These are phyloP conservation scores for Athelia psychrophila DNA, from an alignment of 1,284 basidiomycete species.

Conservation along the genomic window DNA sequence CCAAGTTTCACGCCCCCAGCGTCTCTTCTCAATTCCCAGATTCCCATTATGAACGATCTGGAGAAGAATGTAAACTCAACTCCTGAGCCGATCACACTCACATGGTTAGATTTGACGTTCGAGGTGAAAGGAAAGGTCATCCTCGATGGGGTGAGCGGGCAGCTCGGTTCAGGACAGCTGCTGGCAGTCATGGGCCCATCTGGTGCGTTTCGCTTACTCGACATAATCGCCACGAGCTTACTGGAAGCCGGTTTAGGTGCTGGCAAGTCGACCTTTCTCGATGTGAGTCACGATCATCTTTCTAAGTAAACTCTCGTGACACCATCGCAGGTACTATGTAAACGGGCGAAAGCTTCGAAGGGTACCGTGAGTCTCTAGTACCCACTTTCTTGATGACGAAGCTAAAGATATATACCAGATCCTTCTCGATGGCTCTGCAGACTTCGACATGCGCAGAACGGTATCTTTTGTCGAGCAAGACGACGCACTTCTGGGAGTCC, in stretches of 20 bases:
- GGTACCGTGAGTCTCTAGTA: neutral
- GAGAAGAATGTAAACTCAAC: constrained; percentile 5
- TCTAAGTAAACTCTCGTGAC: neutral
- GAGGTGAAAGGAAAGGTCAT: neutral
- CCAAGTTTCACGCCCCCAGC: too few species aligned
- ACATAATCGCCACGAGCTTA: neutral
- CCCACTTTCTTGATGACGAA: too few species aligned
- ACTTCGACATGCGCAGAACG: neutral
- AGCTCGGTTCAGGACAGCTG: neutral
- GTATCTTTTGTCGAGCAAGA: constrained; percentile 57
- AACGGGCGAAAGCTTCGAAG: neutral
- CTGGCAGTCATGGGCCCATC: neutral
- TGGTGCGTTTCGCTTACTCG: neutral
- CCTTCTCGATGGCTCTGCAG: neutral
- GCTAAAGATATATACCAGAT: too few species aligned
- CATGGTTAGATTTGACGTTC: neutral
- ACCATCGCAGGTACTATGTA: neutral
- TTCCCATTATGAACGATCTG: neutral
- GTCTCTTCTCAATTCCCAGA: neutral
- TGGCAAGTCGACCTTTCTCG: neutral
- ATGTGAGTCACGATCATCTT: neutral
- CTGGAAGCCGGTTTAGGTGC: neutral
- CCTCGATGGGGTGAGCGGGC: neutral
- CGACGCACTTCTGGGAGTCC: constrained; percentile 57
- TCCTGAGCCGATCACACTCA: neutral